Evolutionary conservation across 768 basidiomycete genomes (phyloP), one percentile per base, ranked within the genome.

Genomic region (Podaxis sp.): DNA sequence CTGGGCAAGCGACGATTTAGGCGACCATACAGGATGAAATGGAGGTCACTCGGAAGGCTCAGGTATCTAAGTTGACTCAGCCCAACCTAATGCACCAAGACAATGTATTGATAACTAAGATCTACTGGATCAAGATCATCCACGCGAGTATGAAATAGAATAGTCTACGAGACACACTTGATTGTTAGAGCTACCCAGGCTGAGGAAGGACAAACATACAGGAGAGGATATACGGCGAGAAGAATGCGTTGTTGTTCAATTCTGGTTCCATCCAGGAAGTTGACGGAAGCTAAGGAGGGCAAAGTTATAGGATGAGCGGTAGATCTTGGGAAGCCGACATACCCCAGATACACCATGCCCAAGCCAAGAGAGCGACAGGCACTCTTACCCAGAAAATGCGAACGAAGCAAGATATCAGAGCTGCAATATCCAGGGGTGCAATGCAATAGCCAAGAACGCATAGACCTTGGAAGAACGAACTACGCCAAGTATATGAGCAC

Each of bases 271-370:
- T 95, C 95, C 68, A 99, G 81, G 77, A 97, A 97, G 75, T 96
- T 96, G 54, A 96, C 89, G 20, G 95, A 91, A 2, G 96, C 95
- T 97, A 55, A 10, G 56, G 30, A 22, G 33, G 22, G 48, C 17
- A 28, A 61, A 28, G 46, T 38, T 20, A 54, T 46, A 37, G 12
- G 12, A 48, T 12, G 30, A 53, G 63, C 20, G 12, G 52, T 37
- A 46, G 40, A n/a, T 24, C 10, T 5, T 15, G 12, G 7, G 1
- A 11, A 48, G 10, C 48, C n/a, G 26, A 74, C 85, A 63, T 70
- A 98, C 96, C 96, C 95, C 95, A 99, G 62, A 97, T 91, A 73
- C 89, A 93, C 96, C 96, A 99, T 40, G 83, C 95, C 90, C 95
- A 96, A 12, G 93, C 91, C 20, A 88, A 81, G 28, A 96, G 73